These are phyloP conservation scores for Radiomyces spectabilis DNA, from an alignment of 192 early-diverging fungal genomes.

Conservation along the genomic window DNA sequence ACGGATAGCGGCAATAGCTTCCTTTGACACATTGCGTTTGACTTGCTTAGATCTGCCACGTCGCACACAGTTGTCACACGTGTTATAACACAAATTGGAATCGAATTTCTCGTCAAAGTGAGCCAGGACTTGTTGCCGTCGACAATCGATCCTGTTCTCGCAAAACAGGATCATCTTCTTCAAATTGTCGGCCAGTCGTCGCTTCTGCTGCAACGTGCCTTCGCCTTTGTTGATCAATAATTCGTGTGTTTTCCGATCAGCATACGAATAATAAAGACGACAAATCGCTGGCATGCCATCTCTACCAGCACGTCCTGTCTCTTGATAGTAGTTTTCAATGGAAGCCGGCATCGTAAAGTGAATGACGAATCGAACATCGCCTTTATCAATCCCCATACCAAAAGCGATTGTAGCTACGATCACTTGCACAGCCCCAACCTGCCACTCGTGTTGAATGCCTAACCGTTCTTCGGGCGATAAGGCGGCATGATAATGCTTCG, in stretches of 20 bases:
- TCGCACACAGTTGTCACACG: constrained; percentile 83
- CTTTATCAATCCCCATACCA: constrained; percentile 98
- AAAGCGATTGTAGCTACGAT: constrained; percentile 97
- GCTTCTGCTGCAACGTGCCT: constrained; percentile 75
- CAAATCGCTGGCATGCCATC: constrained; percentile 85
- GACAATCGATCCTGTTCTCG: constrained; percentile 81
- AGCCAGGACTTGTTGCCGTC: constrained; percentile 76
- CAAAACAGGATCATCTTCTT: constrained; percentile 70
- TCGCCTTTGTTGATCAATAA: constrained; percentile 77
- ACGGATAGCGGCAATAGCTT: constrained; percentile 39
- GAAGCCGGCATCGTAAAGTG: constrained; percentile 86
- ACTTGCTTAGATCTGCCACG: constrained; percentile 9
- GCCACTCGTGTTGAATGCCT: constrained; percentile 80
- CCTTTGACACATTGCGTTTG: constrained; percentile 48
- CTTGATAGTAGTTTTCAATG: constrained; percentile 94
- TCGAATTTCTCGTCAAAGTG: constrained; percentile 91
- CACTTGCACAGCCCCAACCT: constrained; percentile 57
- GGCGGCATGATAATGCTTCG: constrained; percentile 85
- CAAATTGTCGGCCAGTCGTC: constrained; percentile 58
- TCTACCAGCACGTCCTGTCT: constrained; percentile 92
- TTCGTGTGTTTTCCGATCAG: constrained; percentile 66
- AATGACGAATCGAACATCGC: constrained; percentile 92
- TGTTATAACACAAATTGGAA: constrained; percentile 50
- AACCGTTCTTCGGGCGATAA: constrained; percentile 71
- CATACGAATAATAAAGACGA: constrained; percentile 73